phyloP scores from a whole-genome alignment of 768 basidiomycete genomes.

The Lepiota subincarnata region DNA sequence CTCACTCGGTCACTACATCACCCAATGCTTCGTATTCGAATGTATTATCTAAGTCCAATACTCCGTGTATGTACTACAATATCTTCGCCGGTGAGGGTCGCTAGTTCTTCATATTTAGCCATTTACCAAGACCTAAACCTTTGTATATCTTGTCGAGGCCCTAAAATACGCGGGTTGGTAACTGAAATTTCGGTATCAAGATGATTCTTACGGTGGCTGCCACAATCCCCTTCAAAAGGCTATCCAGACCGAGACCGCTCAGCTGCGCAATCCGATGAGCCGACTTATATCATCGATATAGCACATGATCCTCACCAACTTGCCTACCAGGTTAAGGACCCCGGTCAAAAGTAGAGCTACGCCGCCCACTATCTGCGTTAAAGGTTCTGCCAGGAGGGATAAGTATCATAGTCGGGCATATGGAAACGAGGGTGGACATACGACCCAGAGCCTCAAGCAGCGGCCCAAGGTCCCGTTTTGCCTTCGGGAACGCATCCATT shows the following conservation, averaged over 20 bases:
- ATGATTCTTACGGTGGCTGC: slow-evolving; percentile 18
- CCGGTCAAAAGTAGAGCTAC: slow-evolving; percentile 32
- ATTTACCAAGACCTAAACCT: slow-evolving; percentile 29
- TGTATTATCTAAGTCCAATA: background rate
- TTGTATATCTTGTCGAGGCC: slow-evolving; percentile 32
- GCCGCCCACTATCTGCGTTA: slow-evolving; percentile 35
- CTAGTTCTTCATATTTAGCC: slow-evolving; percentile 16
- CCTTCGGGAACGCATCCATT: slow-evolving; percentile 32
- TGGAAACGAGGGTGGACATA: slow-evolving; percentile 15
- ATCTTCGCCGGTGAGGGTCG: background rate
- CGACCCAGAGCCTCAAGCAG: slow-evolving; percentile 32
- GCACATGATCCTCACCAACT: slow-evolving; percentile 14
- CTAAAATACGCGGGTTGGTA: slow-evolving; percentile 6
- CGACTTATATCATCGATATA: no score
- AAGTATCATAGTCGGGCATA: background rate
- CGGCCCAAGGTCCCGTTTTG: slow-evolving; percentile 33
- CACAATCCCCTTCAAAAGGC: slow-evolving; percentile 27
- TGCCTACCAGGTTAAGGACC: slow-evolving; percentile 32
- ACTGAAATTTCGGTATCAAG: no score
- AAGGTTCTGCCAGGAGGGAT: slow-evolving; percentile 22
- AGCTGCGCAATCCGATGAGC: slow-evolving; percentile 8
- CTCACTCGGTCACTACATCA: no score
- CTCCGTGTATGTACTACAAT: background rate
- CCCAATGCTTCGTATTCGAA: no score
- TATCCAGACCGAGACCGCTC: slow-evolving; percentile 27